These are phyloP conservation scores for Mycosarcoma mackinlayi DNA, from an alignment of 1,284 basidiomycete species.

Conservation along the genomic window DNA sequence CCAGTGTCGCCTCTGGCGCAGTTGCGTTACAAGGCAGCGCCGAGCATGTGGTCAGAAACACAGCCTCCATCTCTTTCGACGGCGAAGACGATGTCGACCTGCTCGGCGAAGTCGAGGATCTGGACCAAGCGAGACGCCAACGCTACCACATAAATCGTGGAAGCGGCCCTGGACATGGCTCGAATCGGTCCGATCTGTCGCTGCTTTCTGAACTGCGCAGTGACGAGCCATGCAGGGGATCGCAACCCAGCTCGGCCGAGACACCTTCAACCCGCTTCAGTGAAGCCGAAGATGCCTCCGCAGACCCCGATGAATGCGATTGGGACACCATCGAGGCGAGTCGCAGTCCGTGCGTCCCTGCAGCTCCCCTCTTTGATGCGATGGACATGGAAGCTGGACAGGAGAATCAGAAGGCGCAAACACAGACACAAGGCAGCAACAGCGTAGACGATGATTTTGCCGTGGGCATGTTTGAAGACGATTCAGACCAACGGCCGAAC, in stretches of 20 bases:
- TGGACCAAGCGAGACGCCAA: constrained; percentile 1
- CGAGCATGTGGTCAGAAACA: not conserved
- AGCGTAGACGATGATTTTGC: constrained; percentile 44
- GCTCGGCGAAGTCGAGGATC: constrained; percentile 25
- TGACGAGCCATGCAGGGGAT: constrained; percentile 23
- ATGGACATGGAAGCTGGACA: not conserved
- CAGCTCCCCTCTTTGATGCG: constrained; percentile 10
- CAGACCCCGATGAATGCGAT: constrained; percentile 29
- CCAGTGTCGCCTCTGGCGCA: constrained; percentile 20
- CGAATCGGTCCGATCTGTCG: constrained; percentile 20
- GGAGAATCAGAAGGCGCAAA: not conserved
- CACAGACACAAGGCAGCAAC: not conserved
- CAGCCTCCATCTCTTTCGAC: constrained; percentile 38
- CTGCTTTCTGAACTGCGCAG: constrained; percentile 23
- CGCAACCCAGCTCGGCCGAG: constrained; percentile 42
- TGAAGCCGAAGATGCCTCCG: constrained; percentile 22
- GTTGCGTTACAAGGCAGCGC: not conserved
- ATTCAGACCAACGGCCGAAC: constrained; percentile 14
- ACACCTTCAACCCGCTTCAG: constrained; percentile 42
- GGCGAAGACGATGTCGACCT: constrained; percentile 36
- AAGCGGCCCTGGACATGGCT: constrained; percentile 14
- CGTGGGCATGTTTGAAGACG: constrained; percentile 39
- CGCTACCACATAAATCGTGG: not conserved
- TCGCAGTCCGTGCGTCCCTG: constrained; percentile 21
- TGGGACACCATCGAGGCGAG: constrained; percentile 38